phyloP scores from a whole-genome alignment of 176 grass and related monocot genomes.

The Aegilops bicornis region DNA sequence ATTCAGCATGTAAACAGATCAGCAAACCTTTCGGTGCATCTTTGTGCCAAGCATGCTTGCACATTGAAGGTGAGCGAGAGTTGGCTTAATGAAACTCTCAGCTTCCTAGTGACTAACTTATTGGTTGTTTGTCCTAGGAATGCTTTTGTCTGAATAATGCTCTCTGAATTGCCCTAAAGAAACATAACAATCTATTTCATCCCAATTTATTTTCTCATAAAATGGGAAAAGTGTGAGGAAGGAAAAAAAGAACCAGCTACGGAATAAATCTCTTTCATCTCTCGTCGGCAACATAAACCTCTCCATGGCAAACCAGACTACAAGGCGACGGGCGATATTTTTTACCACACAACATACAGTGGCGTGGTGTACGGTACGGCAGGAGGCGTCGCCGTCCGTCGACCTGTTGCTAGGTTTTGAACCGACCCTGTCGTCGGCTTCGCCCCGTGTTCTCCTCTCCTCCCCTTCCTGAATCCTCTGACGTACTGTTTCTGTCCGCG shows the following conservation, averaged over 20 bases:
- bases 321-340: background rate
- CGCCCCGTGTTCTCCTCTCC: background rate
- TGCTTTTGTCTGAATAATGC: too few relatives aligned
- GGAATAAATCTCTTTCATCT: background rate
- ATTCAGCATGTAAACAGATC: too few relatives aligned
- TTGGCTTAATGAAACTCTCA: too few relatives aligned
- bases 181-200: background rate
- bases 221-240: background rate
- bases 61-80: too few relatives aligned
- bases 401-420: background rate
- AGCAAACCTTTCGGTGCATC: too few relatives aligned
- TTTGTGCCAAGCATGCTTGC: too few relatives aligned
- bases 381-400: background rate
- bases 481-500: background rate
- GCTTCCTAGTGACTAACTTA: too few relatives aligned
- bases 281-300: background rate
- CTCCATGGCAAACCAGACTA: background rate
- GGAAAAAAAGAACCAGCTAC: background rate
- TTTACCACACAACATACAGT: background rate
- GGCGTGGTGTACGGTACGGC: background rate
- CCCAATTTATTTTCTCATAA: background rate
- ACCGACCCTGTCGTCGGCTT: background rate
- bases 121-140: too few relatives aligned
- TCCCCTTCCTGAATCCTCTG: background rate
- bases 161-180: too few relatives aligned